phyloP scores from a whole-genome alignment of 257 asterid species.

The Gardenia jasminoides region DNA sequence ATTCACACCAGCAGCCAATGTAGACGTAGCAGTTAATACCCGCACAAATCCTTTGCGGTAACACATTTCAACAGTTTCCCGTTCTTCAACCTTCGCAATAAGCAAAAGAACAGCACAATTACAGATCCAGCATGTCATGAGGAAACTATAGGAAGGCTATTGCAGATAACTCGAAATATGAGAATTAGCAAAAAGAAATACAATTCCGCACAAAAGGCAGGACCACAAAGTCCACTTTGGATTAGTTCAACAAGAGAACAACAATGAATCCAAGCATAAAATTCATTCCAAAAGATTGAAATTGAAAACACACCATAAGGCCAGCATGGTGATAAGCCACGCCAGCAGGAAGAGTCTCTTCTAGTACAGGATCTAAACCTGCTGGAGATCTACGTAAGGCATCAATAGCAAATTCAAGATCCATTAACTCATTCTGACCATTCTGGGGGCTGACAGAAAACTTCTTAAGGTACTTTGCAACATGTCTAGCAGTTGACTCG shows the following conservation, averaged over 20 bases:
- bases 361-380: conserved; percentile 86
- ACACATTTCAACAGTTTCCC: conserved; percentile 95
- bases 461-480: conserved; percentile 71
- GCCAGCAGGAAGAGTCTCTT: conserved; percentile 93
- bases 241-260: background rate
- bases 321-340: conserved; percentile 99
- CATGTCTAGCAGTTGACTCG: conserved; percentile 94
- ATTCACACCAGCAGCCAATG: conserved; percentile 99
- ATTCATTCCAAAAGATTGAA: conserved; percentile 3
- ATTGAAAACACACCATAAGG: conserved; percentile 58
- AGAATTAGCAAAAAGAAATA: background rate
- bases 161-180: background rate
- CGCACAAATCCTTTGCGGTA: conserved; percentile 97
- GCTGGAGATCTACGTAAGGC: conserved; percentile 88
- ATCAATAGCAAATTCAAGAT: conserved; percentile 70
- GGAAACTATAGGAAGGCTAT: conserved; percentile 1
- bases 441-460: conserved; percentile 46
- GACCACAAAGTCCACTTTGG: background rate
- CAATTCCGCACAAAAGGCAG: background rate
- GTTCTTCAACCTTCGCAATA: conserved; percentile 76
- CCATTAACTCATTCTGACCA: conserved; percentile 48
- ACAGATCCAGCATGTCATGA: conserved; percentile 5
- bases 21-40: conserved; percentile 98
- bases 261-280: background rate
- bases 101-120: conserved; percentile 20